phyloP scores from a whole-genome alignment of 139 green algal genomes.

The Picochlorum sp. region DNA sequence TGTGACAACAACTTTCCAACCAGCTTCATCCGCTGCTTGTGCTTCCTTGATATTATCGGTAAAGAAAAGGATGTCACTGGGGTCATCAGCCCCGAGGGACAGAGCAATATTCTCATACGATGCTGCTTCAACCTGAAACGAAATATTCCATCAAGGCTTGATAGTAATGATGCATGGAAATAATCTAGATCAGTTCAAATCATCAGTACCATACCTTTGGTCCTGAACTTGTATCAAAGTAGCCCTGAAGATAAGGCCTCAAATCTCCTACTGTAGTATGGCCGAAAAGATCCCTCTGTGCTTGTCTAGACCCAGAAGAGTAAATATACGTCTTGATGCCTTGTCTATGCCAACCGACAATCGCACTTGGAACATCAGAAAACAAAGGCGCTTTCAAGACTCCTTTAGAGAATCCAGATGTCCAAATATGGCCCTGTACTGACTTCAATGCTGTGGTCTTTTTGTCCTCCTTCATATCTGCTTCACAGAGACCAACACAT shows the following conservation, averaged over 20 bases:
- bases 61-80: constrained; percentile 67
- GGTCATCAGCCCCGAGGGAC: constrained; percentile 57
- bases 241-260: constrained; percentile 72
- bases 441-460: constrained; percentile 46
- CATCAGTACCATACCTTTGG: constrained; percentile 34
- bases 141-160: too few relatives aligned
- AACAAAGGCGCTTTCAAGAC: constrained; percentile 68
- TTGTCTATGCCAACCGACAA: constrained; percentile 48
- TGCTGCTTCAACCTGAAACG: constrained; percentile 10
- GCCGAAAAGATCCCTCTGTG: constrained; percentile 51
- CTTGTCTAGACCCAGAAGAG: constrained; percentile 60
- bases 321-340: constrained; percentile 94
- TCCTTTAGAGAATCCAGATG: constrained; percentile 57
- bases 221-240: constrained; percentile 87
- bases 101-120: constrained; percentile 78
- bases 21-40: constrained; percentile 57
- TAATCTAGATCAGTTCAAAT: neutral
- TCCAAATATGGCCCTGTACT: constrained; percentile 61
- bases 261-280: constrained; percentile 68
- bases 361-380: constrained; percentile 61
- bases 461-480: constrained; percentile 58
- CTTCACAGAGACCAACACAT: constrained; percentile 36
- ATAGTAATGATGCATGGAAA: too few relatives aligned
- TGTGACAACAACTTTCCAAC: constrained; percentile 65
- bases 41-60: constrained; percentile 79